Base-by-base conservation (phyloP, 1,284 basidiomycete species). In the Peniophora sp. region DNA sequence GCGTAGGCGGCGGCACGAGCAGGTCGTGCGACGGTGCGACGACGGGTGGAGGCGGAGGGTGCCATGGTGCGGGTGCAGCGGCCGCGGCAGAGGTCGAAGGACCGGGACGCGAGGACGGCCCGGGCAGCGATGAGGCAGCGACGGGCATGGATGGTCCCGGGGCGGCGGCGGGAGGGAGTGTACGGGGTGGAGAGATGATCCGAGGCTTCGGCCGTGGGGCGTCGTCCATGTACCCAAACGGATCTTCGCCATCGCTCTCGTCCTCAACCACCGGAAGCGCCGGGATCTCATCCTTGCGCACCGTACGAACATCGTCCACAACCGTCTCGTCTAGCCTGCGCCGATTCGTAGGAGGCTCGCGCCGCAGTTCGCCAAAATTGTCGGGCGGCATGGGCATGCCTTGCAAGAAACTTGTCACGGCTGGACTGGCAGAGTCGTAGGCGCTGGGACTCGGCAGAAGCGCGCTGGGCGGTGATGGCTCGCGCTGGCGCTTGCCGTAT, bases 331-430 rank as follows among this genome's bases (percentile, higher is more conserved):
- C 69, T 17, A 77, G 51, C 34, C 77, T 73, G 41, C 75, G 70
- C 24, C 73, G 69, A 50, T 72, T 69, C 19, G 63, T 64, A 3
- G 77, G 75, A 14, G 71, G 69, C 22, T 62, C 54, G 11, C 68
- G 56, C 1, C 63, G 58, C 2, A 51, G 50, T 43, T 68, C 68
- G 3, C 63, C 63, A 17, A 19, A 45, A 0, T 53, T 55, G 27
- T 64, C 63, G 6, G 59, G 57, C 2, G 66, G 61, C 14, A 66
- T 58, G 32, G 68, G 56, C 16, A 71, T 66, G 2, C 74, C 75
- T 17, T 67, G 68, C 39, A 88, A 70, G 60, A 88, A 83, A 23
- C 65, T 65, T 2, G 78, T 76, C 3, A 85, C 78, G 8, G 63
- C 65, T 8, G 62, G 64, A 27, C 82, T 85, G 6, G 83, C 81